phyloP scores from a whole-genome alignment of 2,329 filamentous ascomycete genomes.

The Neospermospora avenae region DNA sequence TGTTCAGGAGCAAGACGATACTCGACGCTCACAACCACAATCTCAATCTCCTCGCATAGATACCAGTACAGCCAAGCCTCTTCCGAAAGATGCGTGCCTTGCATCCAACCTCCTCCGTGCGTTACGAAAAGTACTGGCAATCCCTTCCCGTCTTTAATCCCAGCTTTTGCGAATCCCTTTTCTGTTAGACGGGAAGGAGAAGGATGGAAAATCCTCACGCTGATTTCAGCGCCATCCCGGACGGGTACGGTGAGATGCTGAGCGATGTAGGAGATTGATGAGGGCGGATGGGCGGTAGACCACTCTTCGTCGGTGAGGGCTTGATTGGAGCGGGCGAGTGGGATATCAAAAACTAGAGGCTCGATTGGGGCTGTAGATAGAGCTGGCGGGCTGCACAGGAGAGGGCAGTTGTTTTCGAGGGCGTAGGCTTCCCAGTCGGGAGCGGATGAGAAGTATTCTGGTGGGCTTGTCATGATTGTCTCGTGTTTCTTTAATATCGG shows the following conservation, averaged over 20 bases:
- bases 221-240: not conserved
- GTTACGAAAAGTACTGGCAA: not conserved
- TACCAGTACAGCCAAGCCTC: not conserved
- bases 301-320: not conserved
- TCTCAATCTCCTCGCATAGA: not conserved
- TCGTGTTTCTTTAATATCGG: not conserved
- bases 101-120: not conserved
- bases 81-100: not conserved
- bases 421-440: not conserved
- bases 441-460: not conserved
- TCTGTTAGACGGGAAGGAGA: not conserved
- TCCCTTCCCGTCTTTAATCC: too few species aligned
- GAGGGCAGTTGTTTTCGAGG: not conserved
- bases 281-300: not conserved
- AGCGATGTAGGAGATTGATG: not conserved
- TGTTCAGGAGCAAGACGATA: conserved; percentile 5
- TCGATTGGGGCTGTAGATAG: not conserved
- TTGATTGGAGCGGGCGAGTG: not conserved
- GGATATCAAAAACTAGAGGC: not conserved
- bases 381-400: not conserved
- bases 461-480: not conserved
- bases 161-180: too few species aligned
- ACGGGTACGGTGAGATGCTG: not conserved
- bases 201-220: not conserved
- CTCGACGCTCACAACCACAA: not conserved